Base-by-base conservation (phyloP, 2,329 filamentous ascomycete genomes). In the Fusarium palustre region DNA sequence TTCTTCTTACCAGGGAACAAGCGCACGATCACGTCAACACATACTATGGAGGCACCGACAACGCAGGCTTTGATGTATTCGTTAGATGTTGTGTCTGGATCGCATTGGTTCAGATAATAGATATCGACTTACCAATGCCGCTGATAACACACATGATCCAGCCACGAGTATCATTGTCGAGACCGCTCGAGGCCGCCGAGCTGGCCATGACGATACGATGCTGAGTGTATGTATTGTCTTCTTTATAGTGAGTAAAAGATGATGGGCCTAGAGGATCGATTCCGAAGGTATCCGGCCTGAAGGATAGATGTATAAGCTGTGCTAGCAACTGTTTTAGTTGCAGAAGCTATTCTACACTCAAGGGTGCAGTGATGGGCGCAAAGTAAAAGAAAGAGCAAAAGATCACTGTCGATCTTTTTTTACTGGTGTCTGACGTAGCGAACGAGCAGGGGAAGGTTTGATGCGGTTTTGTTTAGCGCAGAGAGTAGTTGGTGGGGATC, bases 81-180 rank as follows among this genome's bases (percentile, higher is more conserved):
- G 16, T 55, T 39, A 59, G 43, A 7, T 20, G 34, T 15, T 34
- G 25, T 38, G n/a, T 43, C 16, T n/a, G 30, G 20, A 38, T 3
- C 7, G 41, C 33, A 55, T 20, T 25, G 30, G 6, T 31, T 9
- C 39, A 22, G 25, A 47, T 3, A 10, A 33, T 22, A 16, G 16
- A 39, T 24, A 49, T 20, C 4, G 34, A 83, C 86, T 60, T 74
- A 90, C 88, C 88, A 67, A 89, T 81, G 56, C 94, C 89, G 76
- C 94, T 97, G 79, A 94, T 93, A 70, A 94, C 85, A 75, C 86
- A 90, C 92, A 98, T 93, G 73, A 98, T 91, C 95, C 95, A 98
- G 75, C 96, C 95, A 69, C 94, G 89, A 68, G 91, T 91, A 82
- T 98, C 95, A 82, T 95, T 96, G 77, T 89, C 86, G 69, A 91